Conservation (phyloP, 768 basidiomycete genomes). For the Cystofilobasidium ferigula region DNA sequence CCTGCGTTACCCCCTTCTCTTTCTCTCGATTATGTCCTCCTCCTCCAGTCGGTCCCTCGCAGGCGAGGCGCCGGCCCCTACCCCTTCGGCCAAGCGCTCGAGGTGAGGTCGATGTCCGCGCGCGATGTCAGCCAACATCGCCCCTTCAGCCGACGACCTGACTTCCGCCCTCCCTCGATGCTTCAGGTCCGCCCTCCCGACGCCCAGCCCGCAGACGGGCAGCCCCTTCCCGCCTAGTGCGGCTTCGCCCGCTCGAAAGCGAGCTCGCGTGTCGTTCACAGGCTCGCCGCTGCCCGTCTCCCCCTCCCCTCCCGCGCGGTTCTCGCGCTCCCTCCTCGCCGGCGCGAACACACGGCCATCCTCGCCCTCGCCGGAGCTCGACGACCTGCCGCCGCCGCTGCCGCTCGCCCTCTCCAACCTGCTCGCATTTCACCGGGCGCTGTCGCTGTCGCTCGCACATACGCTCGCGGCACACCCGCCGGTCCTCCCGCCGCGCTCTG, state of each 20-base stretch:
- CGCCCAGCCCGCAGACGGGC: background rate
- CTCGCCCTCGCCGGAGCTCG: background rate
- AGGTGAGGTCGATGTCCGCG: too few relatives aligned
- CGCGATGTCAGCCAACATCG: background rate
- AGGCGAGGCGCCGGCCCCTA: background rate
- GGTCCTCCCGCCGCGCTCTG: conserved; percentile 1
- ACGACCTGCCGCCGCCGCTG: background rate
- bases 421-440: conserved; percentile 8
- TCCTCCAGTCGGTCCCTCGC: background rate
- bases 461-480: conserved; percentile 22
- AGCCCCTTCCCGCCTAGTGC: background rate
- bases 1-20: background rate
- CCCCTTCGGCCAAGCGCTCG: background rate
- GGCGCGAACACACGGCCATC: background rate
- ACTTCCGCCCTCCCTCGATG: background rate
- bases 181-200: background rate
- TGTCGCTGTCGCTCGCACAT: conserved; percentile 10
- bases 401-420: conserved; percentile 7
- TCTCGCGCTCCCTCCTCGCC: background rate
- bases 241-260: background rate
- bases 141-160: background rate
- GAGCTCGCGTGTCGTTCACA: background rate
- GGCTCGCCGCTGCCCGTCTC: background rate
- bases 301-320: background rate
- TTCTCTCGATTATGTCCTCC: background rate